These are phyloP conservation scores for Blepharisma japonicum DNA, from an alignment of 73 alveolate genomes.

Conservation along the genomic window DNA sequence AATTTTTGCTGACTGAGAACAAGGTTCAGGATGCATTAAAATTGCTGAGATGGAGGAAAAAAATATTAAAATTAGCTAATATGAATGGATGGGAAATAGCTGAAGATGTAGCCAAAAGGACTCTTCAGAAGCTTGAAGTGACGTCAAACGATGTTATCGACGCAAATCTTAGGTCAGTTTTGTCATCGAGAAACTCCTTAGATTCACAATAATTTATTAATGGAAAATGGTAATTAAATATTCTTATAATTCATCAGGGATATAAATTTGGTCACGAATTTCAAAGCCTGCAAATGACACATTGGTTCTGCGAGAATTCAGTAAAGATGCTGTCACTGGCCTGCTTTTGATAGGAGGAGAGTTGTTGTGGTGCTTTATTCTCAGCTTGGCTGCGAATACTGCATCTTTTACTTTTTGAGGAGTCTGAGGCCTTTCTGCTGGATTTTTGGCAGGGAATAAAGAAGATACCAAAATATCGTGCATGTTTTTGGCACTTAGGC, in stretches of 20 bases:
- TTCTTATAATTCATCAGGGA: too few relatives aligned
- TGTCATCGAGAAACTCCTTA: too few relatives aligned
- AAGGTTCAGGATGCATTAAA: not conserved
- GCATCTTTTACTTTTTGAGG: not conserved
- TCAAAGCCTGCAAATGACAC: too few relatives aligned
- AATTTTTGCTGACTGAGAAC: constrained; percentile 7
- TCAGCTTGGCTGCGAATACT: not conserved
- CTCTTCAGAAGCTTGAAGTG: constrained; percentile 13
- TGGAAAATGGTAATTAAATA: too few relatives aligned
- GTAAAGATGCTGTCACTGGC: not conserved
- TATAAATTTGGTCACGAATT: too few relatives aligned
- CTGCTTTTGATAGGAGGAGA: not conserved
- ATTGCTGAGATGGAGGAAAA: constrained; percentile 21
- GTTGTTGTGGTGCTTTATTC: constrained; percentile 4
- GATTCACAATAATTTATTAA: too few relatives aligned
- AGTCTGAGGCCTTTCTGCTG: not conserved
- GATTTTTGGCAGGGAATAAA: not conserved
- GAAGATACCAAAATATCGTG: constrained; percentile 7
- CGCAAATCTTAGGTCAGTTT: not conserved
- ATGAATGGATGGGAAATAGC: constrained; percentile 27
- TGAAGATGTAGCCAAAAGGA: constrained; percentile 1
- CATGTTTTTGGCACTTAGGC: constrained; percentile 14
- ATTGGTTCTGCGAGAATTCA: too few relatives aligned
- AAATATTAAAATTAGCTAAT: constrained; percentile 15
- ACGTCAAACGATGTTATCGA: not conserved